Percentiles rank a stretch among this genome's conserved stretches.
phyloP scores from a whole-genome alignment of 2,329 filamentous ascomycete species.

The Fusarium setosum region DNA sequence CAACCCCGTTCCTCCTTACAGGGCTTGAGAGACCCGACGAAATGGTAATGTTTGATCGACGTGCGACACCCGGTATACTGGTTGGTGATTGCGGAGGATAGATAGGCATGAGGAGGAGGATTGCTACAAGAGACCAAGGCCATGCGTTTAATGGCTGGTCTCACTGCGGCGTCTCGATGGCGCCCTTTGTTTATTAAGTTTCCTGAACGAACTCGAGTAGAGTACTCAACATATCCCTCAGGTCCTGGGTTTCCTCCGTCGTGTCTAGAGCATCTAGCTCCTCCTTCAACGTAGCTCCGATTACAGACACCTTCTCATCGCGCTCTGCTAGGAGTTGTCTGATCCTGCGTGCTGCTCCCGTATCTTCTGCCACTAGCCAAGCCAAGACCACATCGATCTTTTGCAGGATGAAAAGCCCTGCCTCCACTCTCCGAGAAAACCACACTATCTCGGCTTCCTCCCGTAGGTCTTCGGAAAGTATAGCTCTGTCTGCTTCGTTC shows the following conservation, averaged over 20 bases:
- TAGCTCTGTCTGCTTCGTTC: slow-evolving; percentile 41
- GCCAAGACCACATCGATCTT: slow-evolving; percentile 86
- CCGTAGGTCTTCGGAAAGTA: slow-evolving; percentile 29
- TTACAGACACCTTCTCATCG: slow-evolving; percentile 71
- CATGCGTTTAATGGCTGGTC: slow-evolving; percentile 26
- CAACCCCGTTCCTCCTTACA: slow-evolving; percentile 70
- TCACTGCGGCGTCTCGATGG: slow-evolving; percentile 16
- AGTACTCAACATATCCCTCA: slow-evolving; percentile 65
- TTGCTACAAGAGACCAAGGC: slow-evolving; percentile 30
- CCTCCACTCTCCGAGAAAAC: slow-evolving; percentile 81
- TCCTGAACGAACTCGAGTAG: slow-evolving; percentile 61
- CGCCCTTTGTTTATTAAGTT: slow-evolving; percentile 39
- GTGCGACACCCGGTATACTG: slow-evolving; percentile 14
- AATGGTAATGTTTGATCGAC: slow-evolving; percentile 11
- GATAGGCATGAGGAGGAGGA: slow-evolving; percentile 18
- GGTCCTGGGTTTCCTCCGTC: slow-evolving; percentile 69
- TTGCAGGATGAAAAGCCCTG: slow-evolving; percentile 86
- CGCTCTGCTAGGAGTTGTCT: slow-evolving; percentile 72
- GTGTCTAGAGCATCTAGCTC: slow-evolving; percentile 65
- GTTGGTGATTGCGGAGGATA: slow-evolving; percentile 7
- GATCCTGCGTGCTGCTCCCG: slow-evolving; percentile 76
- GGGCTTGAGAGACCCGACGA: slow-evolving; percentile 37
- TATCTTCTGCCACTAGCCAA: slow-evolving; percentile 93
- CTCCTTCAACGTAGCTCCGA: slow-evolving; percentile 76
- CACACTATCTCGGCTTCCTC: slow-evolving; percentile 76